Evolutionary conservation across 2,329 filamentous ascomycete genomes (phyloP).

Genomic region (Botrytis fabae): DNA sequence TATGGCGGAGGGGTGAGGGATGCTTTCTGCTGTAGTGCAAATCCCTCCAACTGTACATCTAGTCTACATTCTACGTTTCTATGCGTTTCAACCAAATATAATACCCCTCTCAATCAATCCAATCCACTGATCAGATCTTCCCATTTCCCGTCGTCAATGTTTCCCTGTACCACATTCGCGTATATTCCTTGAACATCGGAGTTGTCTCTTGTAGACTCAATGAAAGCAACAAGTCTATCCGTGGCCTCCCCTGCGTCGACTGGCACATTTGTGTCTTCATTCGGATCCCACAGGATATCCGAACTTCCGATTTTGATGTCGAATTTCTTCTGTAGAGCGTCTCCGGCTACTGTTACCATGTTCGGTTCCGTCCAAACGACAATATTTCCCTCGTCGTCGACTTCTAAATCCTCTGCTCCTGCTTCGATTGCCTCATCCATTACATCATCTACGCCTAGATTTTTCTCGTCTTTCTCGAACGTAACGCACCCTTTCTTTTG

Average conservation of each 20-base stretch:
- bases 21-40: background rate
- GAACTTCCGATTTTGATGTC: conserved; percentile 68
- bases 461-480: conserved; percentile 60
- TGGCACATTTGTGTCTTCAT: conserved; percentile 72
- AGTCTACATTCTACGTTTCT: conserved; percentile 22
- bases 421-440: conserved; percentile 82
- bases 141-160: conserved; percentile 55
- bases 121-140: conserved; percentile 53
- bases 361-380: conserved; percentile 70
- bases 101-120: conserved; percentile 43
- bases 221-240: conserved; percentile 58
- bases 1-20: background rate
- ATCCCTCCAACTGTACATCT: conserved; percentile 1
- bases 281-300: conserved; percentile 83
- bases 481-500: conserved; percentile 73
- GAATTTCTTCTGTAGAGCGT: conserved; percentile 62
- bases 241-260: conserved; percentile 59
- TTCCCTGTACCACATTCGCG: conserved; percentile 62
- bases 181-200: conserved; percentile 78
- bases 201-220: conserved; percentile 63
- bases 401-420: conserved; percentile 72
- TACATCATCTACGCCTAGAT: conserved; percentile 61
- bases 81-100: conserved; percentile 29
- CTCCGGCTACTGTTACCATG: conserved; percentile 62
- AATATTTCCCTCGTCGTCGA: conserved; percentile 67